Conservation (phyloP, 2,329 filamentous ascomycete species). For the Phialocephala subalpina region DNA sequence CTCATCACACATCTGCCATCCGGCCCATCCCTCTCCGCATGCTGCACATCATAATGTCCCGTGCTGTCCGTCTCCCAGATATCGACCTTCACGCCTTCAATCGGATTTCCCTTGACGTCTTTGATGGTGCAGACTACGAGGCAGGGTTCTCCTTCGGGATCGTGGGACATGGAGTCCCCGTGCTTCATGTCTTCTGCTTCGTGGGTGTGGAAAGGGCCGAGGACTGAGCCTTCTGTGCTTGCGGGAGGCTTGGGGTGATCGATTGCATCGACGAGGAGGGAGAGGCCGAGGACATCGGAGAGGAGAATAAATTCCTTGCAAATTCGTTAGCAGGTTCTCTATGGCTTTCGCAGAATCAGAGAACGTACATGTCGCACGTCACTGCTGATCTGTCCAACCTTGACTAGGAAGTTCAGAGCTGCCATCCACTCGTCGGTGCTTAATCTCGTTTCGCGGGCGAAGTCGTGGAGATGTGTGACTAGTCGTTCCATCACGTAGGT, state of each 20-base stretch:
- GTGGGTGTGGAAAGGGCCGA: constrained; percentile 86
- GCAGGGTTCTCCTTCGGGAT: constrained; percentile 73
- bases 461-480: constrained; percentile 82
- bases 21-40: constrained; percentile 67
- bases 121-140: constrained; percentile 78
- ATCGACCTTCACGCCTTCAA: constrained; percentile 75
- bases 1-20: constrained; percentile 77
- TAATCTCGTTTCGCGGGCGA: constrained; percentile 79
- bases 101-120: constrained; percentile 68
- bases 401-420: constrained; percentile 74
- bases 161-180: constrained; percentile 71
- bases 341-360: not conserved
- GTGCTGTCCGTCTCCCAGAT: constrained; percentile 86
- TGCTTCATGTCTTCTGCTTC: constrained; percentile 67
- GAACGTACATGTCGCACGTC: constrained; percentile 73
- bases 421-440: constrained; percentile 82
- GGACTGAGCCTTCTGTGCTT: constrained; percentile 79
- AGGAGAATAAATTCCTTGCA: constrained; percentile 80
- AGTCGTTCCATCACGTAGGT: constrained; percentile 78
- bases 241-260: constrained; percentile 79
- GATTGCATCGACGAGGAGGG: constrained; percentile 81
- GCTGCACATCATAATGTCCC: constrained; percentile 86
- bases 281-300: constrained; percentile 81
- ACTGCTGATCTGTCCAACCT: constrained; percentile 75
- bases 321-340: constrained; percentile 1